Conservation (phyloP, 805 yeast species). For the Ogataea angusta region DNA sequence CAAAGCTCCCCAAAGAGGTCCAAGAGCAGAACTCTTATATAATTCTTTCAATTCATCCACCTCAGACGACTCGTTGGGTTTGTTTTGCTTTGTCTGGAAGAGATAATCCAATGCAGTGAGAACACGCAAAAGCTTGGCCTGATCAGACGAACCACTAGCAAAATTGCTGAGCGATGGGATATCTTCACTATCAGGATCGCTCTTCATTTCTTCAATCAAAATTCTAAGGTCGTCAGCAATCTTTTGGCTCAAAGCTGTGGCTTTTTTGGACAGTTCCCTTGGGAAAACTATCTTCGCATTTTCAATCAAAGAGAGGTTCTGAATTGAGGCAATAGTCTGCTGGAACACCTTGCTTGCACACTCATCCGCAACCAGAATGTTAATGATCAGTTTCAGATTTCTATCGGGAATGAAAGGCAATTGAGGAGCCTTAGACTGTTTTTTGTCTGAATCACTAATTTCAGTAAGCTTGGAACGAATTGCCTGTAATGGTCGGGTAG, state of each 20-base stretch:
- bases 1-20: constrained; percentile 80
- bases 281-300: constrained; percentile 66
- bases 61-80: constrained; percentile 31
- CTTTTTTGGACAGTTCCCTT: constrained; percentile 59
- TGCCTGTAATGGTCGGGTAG: constrained; percentile 67
- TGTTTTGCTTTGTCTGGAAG: constrained; percentile 46
- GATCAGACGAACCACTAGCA: constrained; percentile 79
- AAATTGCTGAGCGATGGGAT: constrained; percentile 54
- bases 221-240: constrained; percentile 53
- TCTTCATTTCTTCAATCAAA: constrained; percentile 44
- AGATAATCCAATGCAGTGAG: constrained; percentile 85
- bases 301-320: constrained; percentile 60
- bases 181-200: constrained; percentile 41
- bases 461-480: constrained; percentile 41
- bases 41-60: constrained; percentile 51
- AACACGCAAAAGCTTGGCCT: constrained; percentile 80
- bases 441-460: constrained; percentile 28
- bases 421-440: constrained; percentile 26
- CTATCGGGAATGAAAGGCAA: constrained; percentile 64
- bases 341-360: constrained; percentile 84
- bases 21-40: constrained; percentile 68
- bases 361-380: constrained; percentile 72
- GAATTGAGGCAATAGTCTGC: constrained; percentile 78
- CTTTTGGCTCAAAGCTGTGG: constrained; percentile 53
- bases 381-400: constrained; percentile 60